Evolutionary conservation across 176 grass and related monocot species (phyloP).

Genomic region (Coix lacrymajobi): DNA sequence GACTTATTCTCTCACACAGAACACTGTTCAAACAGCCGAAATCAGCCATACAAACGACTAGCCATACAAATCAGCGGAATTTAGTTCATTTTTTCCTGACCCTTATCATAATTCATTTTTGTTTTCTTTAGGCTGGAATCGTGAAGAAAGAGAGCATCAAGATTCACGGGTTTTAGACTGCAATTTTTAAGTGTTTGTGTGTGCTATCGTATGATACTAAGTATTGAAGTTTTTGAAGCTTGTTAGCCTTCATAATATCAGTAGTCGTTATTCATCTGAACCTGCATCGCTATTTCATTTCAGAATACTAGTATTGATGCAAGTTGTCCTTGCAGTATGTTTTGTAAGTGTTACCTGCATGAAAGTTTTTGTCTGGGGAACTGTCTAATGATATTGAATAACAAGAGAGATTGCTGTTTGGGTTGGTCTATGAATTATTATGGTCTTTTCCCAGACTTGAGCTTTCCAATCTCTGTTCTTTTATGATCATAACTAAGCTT

Average conservation of each 20-base stretch:
- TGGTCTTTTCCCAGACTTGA: background rate
- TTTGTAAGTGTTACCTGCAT: slow-evolving; percentile 10
- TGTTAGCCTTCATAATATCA: background rate
- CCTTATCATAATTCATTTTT: background rate
- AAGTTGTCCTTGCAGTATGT: slow-evolving; percentile 17
- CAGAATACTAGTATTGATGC: slow-evolving; percentile 19
- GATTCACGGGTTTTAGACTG: slow-evolving; percentile 51
- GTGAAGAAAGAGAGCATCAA: slow-evolving; percentile 60
- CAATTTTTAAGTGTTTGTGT: background rate
- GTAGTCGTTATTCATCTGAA: slow-evolving; percentile 6
- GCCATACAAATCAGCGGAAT: no score
- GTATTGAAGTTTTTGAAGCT: slow-evolving; percentile 6
- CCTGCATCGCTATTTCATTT: background rate
- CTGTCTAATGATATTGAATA: background rate
- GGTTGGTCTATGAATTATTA: background rate
- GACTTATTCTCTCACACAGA: no score
- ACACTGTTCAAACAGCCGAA: no score
- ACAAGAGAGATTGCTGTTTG: slow-evolving; percentile 1
- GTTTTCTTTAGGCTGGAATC: slow-evolving; percentile 40
- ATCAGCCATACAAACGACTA: no score
- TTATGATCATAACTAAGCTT: no score
- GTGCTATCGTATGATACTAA: background rate
- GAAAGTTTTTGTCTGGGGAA: background rate
- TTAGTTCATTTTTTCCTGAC: background rate
- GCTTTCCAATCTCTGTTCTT: background rate